Base-by-base conservation (phyloP, 352 stramenopile species). In the Phytophthora citricola region DNA sequence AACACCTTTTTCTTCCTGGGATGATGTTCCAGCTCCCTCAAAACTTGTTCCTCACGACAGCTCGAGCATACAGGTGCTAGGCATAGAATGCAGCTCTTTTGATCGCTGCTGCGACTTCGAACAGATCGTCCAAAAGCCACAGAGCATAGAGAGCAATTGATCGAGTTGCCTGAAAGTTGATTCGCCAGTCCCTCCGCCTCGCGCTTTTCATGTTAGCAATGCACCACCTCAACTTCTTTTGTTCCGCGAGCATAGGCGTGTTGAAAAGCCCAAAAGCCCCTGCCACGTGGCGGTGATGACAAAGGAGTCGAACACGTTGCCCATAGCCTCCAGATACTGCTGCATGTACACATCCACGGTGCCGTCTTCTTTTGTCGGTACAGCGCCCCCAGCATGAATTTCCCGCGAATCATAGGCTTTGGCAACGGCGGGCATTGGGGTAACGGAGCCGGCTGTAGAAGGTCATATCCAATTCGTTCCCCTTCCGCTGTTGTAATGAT, bases 401-500 rank as follows among this genome's bases (percentile, higher is more conserved):
- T 71, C 5, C 56, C 69, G 2, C 69, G 69, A 39, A 74, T 74
- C 59, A 78, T 60, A n/a, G 65, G 58, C 36, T 76, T 67, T 3
- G 55, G 59, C 17, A 68, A 29, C 17, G 59, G 65, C 11, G 40
- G 47, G n/a, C 71, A 78, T 39, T 76, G 58, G 3, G 66, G 50
- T 11, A 87, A 58, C 10, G 79, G 66, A 6, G 78, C 77, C 4
- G 79, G 82, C 53, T 85, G 75, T 67, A 86, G 62, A 41, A 88
- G 50, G 47, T 85, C 70, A 43, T 85, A 88, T 6, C 79, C 79
- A 32, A 86, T 72, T 17, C 75, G 69, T 50, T 84, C 75, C n/a
- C 64, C 71, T 17, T 79, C 69, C 11, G 65, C 52, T 7, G 67
- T 71, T 17, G 50, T 77, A 8, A 81, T 53, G 14, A 86, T 46